Evolutionary conservation across 2,329 filamentous ascomycete genomes (phyloP), one percentile per base, ranked within the genome.

Genomic region (Coniochaeta prunicola): DNA sequence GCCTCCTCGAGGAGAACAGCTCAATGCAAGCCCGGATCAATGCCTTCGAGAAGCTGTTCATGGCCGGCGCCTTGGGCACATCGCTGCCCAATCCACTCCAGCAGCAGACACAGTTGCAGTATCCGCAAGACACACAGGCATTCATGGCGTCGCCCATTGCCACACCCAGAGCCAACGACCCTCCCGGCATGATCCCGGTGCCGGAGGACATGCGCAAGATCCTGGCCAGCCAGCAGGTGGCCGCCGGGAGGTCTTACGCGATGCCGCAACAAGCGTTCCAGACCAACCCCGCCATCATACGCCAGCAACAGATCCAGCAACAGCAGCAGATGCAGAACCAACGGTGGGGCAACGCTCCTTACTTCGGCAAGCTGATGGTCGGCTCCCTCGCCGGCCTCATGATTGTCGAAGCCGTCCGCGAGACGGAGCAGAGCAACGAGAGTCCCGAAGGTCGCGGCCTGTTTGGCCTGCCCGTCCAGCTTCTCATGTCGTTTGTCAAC

Each of bases 341-440:
- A 58, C 74, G 79, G 36, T 87, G 84, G 83, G 77, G 77, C 57
- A 79, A 77, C 60, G 73, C 76, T 13, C 81, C 81, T 1, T 87
- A 85, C 61, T 80, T 83, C 59, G 84, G 83, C 57, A 96, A 96
- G 74, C 80, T 97, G 64, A 94, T 97, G 90, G 86, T 97, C 5
- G 93, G 93, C 45, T 93, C 92, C 19, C 82, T 97, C 60, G 93
- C 92, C 26, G 92, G 91, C 15, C 78, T 97, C 19, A 96, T 97
- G 92, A 82, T 97, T 34, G 76, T 96, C 65, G 92, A 97, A 74
- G 91, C 91, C 1, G 79, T 92, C 58, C 80, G 81, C 36, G 83
- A 89, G 69, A 76, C 86, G 64, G 83, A 91, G 73, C 73, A 84
- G 69, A 82, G 84, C 66, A 82, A 80, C 53, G 86, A 89, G 56